These are phyloP conservation scores for Diaporthe eres DNA, from an alignment of 2,329 filamentous ascomycete species.

Conservation along the genomic window DNA sequence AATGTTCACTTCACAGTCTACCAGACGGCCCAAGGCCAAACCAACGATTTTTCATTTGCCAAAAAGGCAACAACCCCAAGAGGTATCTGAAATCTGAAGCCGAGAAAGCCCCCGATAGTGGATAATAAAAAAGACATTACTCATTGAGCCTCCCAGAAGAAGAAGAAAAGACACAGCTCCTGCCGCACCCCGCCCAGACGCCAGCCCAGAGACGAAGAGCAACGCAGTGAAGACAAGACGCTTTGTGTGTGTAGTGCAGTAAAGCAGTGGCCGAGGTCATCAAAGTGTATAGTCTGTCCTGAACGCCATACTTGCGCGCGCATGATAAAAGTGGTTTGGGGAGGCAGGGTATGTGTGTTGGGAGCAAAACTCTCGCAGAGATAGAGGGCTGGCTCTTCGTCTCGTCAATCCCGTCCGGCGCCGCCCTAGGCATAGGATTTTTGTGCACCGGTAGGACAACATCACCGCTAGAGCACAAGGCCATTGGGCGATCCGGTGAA, in stretches of 20 bases:
- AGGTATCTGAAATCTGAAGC: conserved; percentile 2
- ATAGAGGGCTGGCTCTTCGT: neutral
- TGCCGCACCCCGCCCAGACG: conserved; percentile 8
- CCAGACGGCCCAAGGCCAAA: neutral
- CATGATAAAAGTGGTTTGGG: neutral
- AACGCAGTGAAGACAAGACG: neutral
- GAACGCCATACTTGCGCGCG: conserved; percentile 27
- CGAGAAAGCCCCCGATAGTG: neutral
- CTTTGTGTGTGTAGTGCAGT: neutral
- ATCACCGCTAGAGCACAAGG: neutral
- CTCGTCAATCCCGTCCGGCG: neutral
- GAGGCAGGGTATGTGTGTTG: neutral
- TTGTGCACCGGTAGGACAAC: neutral
- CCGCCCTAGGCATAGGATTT: too few relatives aligned
- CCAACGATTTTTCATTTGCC: conserved; percentile 9
- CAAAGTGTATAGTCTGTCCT: conserved; percentile 31
- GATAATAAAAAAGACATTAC: conserved; percentile 14
- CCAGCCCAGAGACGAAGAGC: conserved; percentile 23
- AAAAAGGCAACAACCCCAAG: neutral
- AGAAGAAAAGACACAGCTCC: neutral
- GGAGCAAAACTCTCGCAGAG: neutral
- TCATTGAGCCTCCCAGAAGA: neutral
- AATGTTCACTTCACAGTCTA: too few relatives aligned
- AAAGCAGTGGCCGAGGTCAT: conserved; percentile 12
- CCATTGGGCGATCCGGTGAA: neutral